These are phyloP conservation scores for Sanghuangporus baumii DNA, from an alignment of 1,284 basidiomycete genomes.

Conservation along the genomic window DNA sequence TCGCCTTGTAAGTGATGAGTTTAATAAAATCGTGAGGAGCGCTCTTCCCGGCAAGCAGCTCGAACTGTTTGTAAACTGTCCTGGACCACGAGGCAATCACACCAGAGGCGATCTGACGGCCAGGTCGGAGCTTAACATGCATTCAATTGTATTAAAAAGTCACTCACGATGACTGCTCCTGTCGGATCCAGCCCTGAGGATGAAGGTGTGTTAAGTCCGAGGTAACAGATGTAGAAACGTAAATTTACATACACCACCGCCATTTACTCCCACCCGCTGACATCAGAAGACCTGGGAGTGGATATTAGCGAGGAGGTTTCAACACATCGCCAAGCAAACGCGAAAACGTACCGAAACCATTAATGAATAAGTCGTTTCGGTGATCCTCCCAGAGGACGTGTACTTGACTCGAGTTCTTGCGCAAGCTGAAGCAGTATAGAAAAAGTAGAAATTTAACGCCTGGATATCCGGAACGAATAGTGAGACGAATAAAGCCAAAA, in stretches of 20 bases:
- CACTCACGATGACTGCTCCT: slow-evolving; percentile 70
- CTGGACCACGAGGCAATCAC: slow-evolving; percentile 79
- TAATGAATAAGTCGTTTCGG: slow-evolving; percentile 84
- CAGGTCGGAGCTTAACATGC: slow-evolving; percentile 3
- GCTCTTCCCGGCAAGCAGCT: slow-evolving; percentile 84
- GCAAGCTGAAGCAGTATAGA: slow-evolving; percentile 78
- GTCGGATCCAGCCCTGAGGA: slow-evolving; percentile 68
- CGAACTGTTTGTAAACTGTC: slow-evolving; percentile 80
- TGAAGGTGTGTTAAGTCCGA: neutral
- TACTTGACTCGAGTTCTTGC: slow-evolving; percentile 83
- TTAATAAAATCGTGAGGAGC: slow-evolving; percentile 89
- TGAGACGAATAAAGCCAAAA: neutral
- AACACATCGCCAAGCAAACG: neutral
- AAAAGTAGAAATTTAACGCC: slow-evolving; percentile 85
- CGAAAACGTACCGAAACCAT: slow-evolving; percentile 54
- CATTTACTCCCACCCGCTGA: slow-evolving; percentile 87
- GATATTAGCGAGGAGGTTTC: neutral
- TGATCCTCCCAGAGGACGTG: slow-evolving; percentile 95
- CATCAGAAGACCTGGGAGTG: slow-evolving; percentile 71
- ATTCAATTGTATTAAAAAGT: neutral
- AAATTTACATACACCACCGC: slow-evolving; percentile 62
- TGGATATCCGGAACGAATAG: slow-evolving; percentile 25
- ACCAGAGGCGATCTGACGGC: slow-evolving; percentile 63
- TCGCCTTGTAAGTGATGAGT: slow-evolving; percentile 88
- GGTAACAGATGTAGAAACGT: neutral